These are phyloP conservation scores for Massospora cicadina DNA, from an alignment of 371 early-diverging fungal species.

Conservation along the genomic window DNA sequence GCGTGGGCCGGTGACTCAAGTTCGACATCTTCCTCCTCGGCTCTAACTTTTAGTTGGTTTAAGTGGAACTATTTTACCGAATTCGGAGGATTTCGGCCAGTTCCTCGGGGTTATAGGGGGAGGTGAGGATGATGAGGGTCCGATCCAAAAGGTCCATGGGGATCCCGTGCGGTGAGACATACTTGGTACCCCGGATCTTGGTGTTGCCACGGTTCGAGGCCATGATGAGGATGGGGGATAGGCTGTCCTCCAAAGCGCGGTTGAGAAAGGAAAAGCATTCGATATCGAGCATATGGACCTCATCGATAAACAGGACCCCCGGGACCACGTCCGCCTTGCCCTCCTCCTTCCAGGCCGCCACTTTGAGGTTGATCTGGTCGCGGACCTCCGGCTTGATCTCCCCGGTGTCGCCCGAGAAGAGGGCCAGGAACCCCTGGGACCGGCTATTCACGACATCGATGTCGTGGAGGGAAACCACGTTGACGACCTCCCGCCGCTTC, in stretches of 20 bases:
- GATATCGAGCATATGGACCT: conserved; percentile 97
- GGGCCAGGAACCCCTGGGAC: conserved; percentile 89
- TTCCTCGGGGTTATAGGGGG: conserved; percentile 71
- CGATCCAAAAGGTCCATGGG: conserved; percentile 96
- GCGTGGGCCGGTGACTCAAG: conserved; percentile 85
- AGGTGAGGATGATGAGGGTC: conserved; percentile 77
- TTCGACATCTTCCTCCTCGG: conserved; percentile 93
- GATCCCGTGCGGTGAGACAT: conserved; percentile 88
- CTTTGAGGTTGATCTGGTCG: conserved; percentile 95
- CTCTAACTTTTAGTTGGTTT: conserved; percentile 19
- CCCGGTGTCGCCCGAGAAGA: conserved; percentile 93
- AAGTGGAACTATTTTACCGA: conserved; percentile 22
- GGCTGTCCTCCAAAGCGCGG: conserved; percentile 83
- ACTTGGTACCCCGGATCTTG: conserved; percentile 83
- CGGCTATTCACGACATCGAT: conserved; percentile 99
- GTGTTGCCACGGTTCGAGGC: conserved; percentile 93
- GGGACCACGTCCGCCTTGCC: conserved; percentile 96
- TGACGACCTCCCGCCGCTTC: conserved; percentile 86
- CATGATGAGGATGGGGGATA: conserved; percentile 97
- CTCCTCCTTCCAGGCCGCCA: conserved; percentile 97
- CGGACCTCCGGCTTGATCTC: conserved; percentile 95
- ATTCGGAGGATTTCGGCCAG: conserved; percentile 78
- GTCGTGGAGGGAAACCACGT: conserved; percentile 96
- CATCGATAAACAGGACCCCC: conserved; percentile 96
- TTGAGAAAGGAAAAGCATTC: conserved; percentile 98